Base-by-base conservation (phyloP, 148 eudicot species). In the Silene latifolia region DNA sequence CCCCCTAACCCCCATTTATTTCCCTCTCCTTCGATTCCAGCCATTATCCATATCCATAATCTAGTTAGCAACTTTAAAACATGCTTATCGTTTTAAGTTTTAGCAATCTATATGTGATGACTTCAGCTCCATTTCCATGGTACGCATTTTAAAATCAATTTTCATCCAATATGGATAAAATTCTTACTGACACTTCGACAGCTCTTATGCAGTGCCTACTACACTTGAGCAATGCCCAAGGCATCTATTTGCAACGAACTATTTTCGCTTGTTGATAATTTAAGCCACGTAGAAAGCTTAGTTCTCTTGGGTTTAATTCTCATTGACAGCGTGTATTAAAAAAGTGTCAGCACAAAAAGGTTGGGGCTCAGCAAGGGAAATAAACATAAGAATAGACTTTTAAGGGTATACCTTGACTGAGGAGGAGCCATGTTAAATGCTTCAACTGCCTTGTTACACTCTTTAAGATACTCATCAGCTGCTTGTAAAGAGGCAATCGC, bases 401-500 rank as follows among this genome's bases (percentile, higher is more conserved):
- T 12, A 71, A 69, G 61, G 48, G 73, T 17, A 61, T 87, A 95
- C 99, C 97, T 86, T 69, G 99, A 95, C 63, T 90, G 67, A 76
- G 99, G 99, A 79, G 85, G 76, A 32, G 90, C 82, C 46, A 74
- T 73, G 74, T 95, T 88, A 78, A 95, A 95, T 74, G 91, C 89
- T 83, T 95, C 99, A 80, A 85, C 88, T 24, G 89, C 80, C 81
- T 88, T 95, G 74, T 95, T 95, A 77, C 96, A 88, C 81, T 95
- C 97, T 75, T 95, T 92, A 29, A 95, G 93, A 83, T 86, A 92
- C 86, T 88, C 99, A 63, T 92, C 99, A 25, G 97, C 97, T 72
- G 94, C 99, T 85, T 95, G 96, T 69, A 92, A 83, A 69, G 97
- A 97, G 85, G 97, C 90, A 44, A 92, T 91, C 66, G 99, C 99